A percentile compares a stretch with the other conserved stretches of the same genome.
These are phyloP conservation scores for Myxozyma neotropica DNA, from an alignment of 805 yeast genomes.

Conservation along the genomic window DNA sequence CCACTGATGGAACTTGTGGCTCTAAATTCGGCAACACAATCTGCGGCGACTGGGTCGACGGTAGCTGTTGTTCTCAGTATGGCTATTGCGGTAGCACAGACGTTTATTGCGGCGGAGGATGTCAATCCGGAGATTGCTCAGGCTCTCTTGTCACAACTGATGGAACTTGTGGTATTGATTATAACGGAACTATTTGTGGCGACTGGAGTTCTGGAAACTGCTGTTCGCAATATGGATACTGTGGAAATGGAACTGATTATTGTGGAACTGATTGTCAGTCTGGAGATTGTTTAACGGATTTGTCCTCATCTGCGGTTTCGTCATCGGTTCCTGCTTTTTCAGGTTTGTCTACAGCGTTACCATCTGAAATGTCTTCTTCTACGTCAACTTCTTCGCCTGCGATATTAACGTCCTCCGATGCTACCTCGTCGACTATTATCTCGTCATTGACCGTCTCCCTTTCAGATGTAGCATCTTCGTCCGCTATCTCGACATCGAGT, in stretches of 20 bases:
- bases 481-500: too few relatives aligned
- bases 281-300: conserved; percentile 14
- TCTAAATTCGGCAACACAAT: conserved; percentile 8
- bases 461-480: too few relatives aligned
- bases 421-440: too few relatives aligned
- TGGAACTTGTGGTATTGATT: conserved; percentile 19
- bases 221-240: conserved; percentile 24
- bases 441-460: too few relatives aligned
- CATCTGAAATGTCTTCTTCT: too few relatives aligned
- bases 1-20: conserved; percentile 30
- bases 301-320: too few relatives aligned
- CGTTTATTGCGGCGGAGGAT: conserved; percentile 16
- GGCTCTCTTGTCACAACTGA: conserved; percentile 9
- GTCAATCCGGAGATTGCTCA: conserved; percentile 5
- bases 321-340: too few relatives aligned
- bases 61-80: conserved; percentile 26
- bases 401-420: too few relatives aligned
- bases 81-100: conserved; percentile 24
- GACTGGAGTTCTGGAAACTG: conserved; percentile 22
- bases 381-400: too few relatives aligned
- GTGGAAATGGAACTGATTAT: conserved; percentile 11
- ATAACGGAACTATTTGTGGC: conserved; percentile 9
- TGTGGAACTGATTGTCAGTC: conserved; percentile 12
- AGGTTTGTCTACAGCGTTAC: too few relatives aligned
- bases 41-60: conserved; percentile 18